These are phyloP conservation scores for Eleusine indica DNA, from an alignment of 176 grass and related monocot genomes.

Conservation along the genomic window DNA sequence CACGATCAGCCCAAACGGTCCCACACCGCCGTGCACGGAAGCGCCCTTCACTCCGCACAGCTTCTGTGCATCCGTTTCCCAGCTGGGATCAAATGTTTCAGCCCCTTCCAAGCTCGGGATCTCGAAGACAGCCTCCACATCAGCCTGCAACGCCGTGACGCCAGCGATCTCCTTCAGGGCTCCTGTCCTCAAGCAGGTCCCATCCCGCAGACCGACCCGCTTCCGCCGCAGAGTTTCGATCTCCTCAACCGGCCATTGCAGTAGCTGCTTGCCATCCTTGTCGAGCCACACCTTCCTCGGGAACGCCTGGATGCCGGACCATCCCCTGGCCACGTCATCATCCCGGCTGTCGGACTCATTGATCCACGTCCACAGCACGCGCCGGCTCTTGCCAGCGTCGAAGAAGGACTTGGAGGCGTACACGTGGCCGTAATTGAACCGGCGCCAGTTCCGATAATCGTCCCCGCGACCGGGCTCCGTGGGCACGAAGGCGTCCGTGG, in stretches of 20 bases:
- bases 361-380: conserved; percentile 68
- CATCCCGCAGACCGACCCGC: conserved; percentile 34
- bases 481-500: conserved; percentile 51
- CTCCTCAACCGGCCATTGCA: conserved; percentile 80
- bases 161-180: conserved; percentile 60
- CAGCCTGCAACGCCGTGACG: conserved; percentile 48
- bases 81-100: conserved; percentile 37
- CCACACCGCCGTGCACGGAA: conserved; percentile 45
- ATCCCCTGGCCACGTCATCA: conserved; percentile 57
- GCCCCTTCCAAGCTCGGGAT: conserved; percentile 42
- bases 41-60: conserved; percentile 44
- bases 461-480: conserved; percentile 39
- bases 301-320: conserved; percentile 73
- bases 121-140: conserved; percentile 44
- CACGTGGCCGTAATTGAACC: conserved; percentile 65
- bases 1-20: conserved; percentile 58
- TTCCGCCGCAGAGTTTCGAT: conserved; percentile 62
- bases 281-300: conserved; percentile 78
- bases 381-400: conserved; percentile 46
- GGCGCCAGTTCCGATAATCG: conserved; percentile 53
- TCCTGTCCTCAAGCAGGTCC: conserved; percentile 43
- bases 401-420: conserved; percentile 91
- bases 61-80: conserved; percentile 47
- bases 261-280: conserved; percentile 55
- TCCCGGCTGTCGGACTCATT: conserved; percentile 64